These are phyloP conservation scores for Trichoderma sp. DNA, from an alignment of 2,329 filamentous ascomycete genomes.

Conservation along the genomic window DNA sequence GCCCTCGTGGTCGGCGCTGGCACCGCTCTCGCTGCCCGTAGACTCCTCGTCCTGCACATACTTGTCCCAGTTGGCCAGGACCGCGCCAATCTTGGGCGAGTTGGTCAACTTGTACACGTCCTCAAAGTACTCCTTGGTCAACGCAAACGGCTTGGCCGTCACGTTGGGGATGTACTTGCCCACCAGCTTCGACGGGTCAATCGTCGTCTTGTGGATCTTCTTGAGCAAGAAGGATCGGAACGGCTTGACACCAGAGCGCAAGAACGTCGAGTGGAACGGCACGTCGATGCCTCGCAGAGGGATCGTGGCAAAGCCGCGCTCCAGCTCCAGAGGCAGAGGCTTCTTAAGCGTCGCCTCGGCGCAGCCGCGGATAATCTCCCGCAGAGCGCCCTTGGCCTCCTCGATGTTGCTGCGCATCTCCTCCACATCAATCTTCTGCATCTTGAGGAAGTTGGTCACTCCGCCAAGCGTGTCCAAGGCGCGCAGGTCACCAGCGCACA, in stretches of 20 bases:
- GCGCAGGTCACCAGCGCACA: slow-evolving; percentile 70
- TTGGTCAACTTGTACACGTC: slow-evolving; percentile 96
- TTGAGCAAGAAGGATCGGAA: slow-evolving; percentile 98
- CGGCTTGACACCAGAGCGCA: slow-evolving; percentile 97
- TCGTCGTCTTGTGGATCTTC: slow-evolving; percentile 99
- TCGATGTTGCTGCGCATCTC: slow-evolving; percentile 87
- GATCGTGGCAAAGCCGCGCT: slow-evolving; percentile 96
- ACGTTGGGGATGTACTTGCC: slow-evolving; percentile 99
- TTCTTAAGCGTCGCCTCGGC: slow-evolving; percentile 86
- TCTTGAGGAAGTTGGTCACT: slow-evolving; percentile 93
- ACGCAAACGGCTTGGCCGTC: slow-evolving; percentile 89
- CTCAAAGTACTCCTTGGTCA: slow-evolving; percentile 99
- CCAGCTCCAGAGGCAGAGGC: slow-evolving; percentile 81
- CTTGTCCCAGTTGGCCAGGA: slow-evolving; percentile 84
- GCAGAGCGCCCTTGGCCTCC: slow-evolving; percentile 85
- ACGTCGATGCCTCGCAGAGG: slow-evolving; percentile 97
- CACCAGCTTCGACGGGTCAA: slow-evolving; percentile 93
- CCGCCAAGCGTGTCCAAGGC: slow-evolving; percentile 73
- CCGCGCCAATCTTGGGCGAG: slow-evolving; percentile 72
- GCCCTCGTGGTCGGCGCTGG: slow-evolving; percentile 48
- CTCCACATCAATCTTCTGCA: slow-evolving; percentile 96
- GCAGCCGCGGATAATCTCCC: slow-evolving; percentile 87
- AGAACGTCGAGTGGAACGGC: slow-evolving; percentile 98
- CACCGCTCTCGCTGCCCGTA: slow-evolving; percentile 43
- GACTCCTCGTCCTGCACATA: slow-evolving; percentile 58